A percentile compares a stretch with the other conserved stretches of the same genome.
These are phyloP conservation scores for Zostera marina DNA, from an alignment of 116 monocot species.

Conservation along the genomic window DNA sequence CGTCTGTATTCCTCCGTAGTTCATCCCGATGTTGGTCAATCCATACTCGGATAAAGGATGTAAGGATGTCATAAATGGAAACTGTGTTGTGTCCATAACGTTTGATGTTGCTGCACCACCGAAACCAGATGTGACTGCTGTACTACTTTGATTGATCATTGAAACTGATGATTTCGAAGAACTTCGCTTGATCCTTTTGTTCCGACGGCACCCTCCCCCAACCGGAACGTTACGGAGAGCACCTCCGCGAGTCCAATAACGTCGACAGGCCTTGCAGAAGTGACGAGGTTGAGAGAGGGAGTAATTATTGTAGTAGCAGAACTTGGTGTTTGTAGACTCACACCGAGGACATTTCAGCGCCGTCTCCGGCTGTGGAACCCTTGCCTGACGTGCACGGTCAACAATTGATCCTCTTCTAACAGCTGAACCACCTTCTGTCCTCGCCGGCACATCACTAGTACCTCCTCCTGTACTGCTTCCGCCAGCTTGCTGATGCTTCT, in stretches of 20 bases:
- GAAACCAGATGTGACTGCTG: not conserved
- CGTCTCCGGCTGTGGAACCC: constrained; percentile 49
- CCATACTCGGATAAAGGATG: constrained; percentile 24
- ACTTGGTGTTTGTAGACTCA: constrained; percentile 76
- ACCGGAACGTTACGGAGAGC: constrained; percentile 70
- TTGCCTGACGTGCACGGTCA: constrained; percentile 51
- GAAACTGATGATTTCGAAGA: constrained; percentile 20
- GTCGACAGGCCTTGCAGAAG: constrained; percentile 88
- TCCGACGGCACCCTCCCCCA: constrained; percentile 80
- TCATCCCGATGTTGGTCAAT: constrained; percentile 20
- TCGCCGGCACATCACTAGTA: not conserved
- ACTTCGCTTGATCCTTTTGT: constrained; percentile 39
- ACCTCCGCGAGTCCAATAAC: constrained; percentile 86
- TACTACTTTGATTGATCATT: constrained; percentile 3
- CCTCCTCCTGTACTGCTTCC: constrained; percentile 1
- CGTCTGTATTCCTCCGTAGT: constrained; percentile 28
- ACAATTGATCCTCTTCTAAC: constrained; percentile 47
- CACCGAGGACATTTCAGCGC: constrained; percentile 70
- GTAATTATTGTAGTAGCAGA: constrained; percentile 89
- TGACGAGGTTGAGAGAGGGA: constrained; percentile 78
- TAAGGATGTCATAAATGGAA: constrained; percentile 46
- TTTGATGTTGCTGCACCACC: not conserved
- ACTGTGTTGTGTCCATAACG: constrained; percentile 6
- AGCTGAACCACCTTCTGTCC: not conserved
- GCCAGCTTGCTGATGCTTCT: constrained; percentile 11